A percentile compares a stretch with the other conserved stretches of the same genome.
Conservation (phyloP, 768 basidiomycete species). For the Megacollybia marginata region DNA sequence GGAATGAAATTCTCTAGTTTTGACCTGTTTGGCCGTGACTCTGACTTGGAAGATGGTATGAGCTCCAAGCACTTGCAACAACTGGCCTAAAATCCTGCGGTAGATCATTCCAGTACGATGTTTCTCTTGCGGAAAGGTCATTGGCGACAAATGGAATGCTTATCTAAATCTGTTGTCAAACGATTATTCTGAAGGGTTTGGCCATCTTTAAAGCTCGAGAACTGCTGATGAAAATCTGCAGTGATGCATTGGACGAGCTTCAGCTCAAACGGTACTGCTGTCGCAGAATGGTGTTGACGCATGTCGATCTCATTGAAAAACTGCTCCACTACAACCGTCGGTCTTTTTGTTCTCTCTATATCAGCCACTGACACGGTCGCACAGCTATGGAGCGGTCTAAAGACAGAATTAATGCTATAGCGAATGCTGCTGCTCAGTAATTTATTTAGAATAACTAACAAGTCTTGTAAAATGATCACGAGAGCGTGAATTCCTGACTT, state of each 20-base stretch:
- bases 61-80: too few relatives aligned
- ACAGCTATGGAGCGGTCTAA: slow-evolving; percentile 45
- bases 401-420: slow-evolving; percentile 20
- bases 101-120: slow-evolving; percentile 96
- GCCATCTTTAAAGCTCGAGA: slow-evolving; percentile 4
- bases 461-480: too few relatives aligned
- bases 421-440: neutral
- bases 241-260: slow-evolving; percentile 84
- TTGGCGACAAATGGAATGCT: slow-evolving; percentile 91
- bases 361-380: neutral
- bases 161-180: slow-evolving; percentile 78
- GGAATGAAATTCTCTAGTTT: too few relatives aligned
- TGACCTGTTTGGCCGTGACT: too few relatives aligned
- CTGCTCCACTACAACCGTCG: slow-evolving; percentile 91
- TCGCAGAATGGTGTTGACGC: slow-evolving; percentile 93
- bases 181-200: slow-evolving; percentile 86
- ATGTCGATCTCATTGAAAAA: slow-evolving; percentile 97
- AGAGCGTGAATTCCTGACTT: too few relatives aligned
- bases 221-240: slow-evolving; percentile 18
- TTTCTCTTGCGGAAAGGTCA: slow-evolving; percentile 95
- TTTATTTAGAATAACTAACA: too few relatives aligned
- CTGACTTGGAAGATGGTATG: too few relatives aligned
- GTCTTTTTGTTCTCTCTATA: slow-evolving; percentile 16
- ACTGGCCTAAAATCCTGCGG: neutral
- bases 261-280: slow-evolving; percentile 95